A percentile compares a stretch with the other conserved stretches of the same genome.
Evolutionary conservation across 148 eudicot species (phyloP).

Genomic region (Vaccinium darrowii): DNA sequence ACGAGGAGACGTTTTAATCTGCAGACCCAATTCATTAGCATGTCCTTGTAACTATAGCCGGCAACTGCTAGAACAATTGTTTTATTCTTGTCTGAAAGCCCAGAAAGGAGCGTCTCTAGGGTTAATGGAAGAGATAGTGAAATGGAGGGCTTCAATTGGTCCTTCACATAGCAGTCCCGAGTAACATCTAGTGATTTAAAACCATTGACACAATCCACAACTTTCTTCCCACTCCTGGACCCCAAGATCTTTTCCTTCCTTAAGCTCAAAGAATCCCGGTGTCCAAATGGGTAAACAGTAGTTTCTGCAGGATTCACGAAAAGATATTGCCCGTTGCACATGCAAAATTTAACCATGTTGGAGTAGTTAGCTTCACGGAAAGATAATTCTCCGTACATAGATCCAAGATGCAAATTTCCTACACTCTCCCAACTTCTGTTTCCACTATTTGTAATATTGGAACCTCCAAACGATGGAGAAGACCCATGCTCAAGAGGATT

Average conservation of each 20-base stretch:
- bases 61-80: constrained; percentile 76
- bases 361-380: constrained; percentile 51
- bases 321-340: constrained; percentile 56
- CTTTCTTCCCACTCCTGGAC: constrained; percentile 34
- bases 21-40: constrained; percentile 98
- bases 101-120: constrained; percentile 54
- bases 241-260: constrained; percentile 32
- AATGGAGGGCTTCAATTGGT: constrained; percentile 24
- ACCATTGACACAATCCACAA: constrained; percentile 42
- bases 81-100: constrained; percentile 56
- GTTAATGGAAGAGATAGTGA: constrained; percentile 48
- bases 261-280: constrained; percentile 28
- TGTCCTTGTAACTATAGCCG: constrained; percentile 91
- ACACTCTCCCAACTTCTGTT: constrained; percentile 52
- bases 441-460: constrained; percentile 9
- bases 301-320: constrained; percentile 41
- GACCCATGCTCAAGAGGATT: constrained; percentile 31
- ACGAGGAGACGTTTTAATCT: constrained; percentile 60
- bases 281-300: constrained; percentile 41
- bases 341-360: constrained; percentile 50
- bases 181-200: constrained; percentile 28
- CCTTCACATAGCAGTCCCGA: constrained; percentile 25
- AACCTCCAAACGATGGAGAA: constrained; percentile 14
- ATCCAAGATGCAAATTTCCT: constrained; percentile 64
- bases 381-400: constrained; percentile 62